phyloP scores from a whole-genome alignment of 768 basidiomycete genomes.

The Kwoniella pini region DNA sequence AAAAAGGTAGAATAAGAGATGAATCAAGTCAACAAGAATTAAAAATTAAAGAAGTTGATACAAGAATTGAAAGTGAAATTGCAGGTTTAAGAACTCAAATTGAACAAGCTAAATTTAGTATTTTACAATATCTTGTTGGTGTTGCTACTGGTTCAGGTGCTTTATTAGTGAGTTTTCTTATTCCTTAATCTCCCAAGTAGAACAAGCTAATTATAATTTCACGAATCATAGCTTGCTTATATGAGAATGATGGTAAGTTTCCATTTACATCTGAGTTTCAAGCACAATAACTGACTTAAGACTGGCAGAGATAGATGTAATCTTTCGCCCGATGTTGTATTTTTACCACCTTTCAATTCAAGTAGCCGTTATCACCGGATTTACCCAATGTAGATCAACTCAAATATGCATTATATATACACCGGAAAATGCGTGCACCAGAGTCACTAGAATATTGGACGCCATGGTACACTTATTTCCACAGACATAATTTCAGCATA shows the following conservation, averaged over 20 bases:
- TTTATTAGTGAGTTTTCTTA: constrained; percentile 54
- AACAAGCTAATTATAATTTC: not conserved
- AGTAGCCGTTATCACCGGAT: not conserved
- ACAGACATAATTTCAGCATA: too few relatives aligned
- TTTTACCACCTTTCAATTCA: not conserved
- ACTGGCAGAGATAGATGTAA: constrained; percentile 7
- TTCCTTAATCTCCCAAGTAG: too few relatives aligned
- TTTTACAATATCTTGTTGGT: constrained; percentile 57
- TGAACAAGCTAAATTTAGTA: constrained; percentile 57
- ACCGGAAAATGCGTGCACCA: too few relatives aligned
- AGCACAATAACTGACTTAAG: not conserved
- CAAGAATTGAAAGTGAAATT: constrained; percentile 93
- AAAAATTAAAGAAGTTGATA: constrained; percentile 97
- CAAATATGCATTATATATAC: not conserved
- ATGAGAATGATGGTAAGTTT: constrained; percentile 46
- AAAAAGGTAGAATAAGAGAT: constrained; percentile 88
- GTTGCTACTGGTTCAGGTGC: constrained; percentile 54
- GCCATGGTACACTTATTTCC: too few relatives aligned
- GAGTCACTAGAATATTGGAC: too few relatives aligned
- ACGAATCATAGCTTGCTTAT: constrained; percentile 37
- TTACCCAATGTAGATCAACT: not conserved
- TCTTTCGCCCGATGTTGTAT: not conserved
- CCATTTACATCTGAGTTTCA: too few relatives aligned
- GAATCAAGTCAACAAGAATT: constrained; percentile 87
- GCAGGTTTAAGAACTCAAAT: constrained; percentile 70